A percentile compares a stretch with the other conserved stretches of the same genome.
Evolutionary conservation across 257 asterid species (phyloP).

Genomic region (Rehmannia glutinosa): DNA sequence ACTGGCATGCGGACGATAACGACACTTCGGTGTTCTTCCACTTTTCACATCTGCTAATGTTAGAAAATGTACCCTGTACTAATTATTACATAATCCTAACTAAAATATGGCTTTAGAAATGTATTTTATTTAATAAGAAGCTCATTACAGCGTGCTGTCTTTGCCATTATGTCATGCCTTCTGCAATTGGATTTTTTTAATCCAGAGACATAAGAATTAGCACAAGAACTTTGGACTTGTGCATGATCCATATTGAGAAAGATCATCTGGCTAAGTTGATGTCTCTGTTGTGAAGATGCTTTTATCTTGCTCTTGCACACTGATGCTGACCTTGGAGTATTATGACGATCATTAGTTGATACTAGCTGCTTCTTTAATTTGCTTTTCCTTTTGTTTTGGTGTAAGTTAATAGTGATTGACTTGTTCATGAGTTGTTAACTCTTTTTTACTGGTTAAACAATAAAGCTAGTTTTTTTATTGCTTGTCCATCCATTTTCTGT

Average conservation of each 20-base stretch:
- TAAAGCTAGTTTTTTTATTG: neutral
- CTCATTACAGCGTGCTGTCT: neutral
- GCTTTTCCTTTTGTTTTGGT: neutral
- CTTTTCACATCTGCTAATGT: neutral
- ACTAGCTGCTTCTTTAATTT: neutral
- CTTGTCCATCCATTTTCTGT: conserved; percentile 14
- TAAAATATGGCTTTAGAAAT: conserved; percentile 1
- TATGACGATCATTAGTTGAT: neutral
- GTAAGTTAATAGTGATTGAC: neutral
- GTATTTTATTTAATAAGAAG: neutral
- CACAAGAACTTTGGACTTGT: neutral
- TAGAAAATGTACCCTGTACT: neutral
- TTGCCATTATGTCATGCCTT: neutral
- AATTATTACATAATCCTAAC: neutral
- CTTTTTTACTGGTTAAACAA: neutral
- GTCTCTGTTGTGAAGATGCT: neutral
- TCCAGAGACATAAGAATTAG: neutral
- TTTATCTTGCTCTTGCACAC: neutral
- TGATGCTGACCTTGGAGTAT: neutral
- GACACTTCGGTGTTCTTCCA: neutral
- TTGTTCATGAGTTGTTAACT: conserved; percentile 1
- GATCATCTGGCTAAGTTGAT: neutral
- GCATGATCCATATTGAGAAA: neutral
- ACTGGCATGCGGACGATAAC: neutral
- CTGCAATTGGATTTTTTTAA: neutral